These are phyloP conservation scores for Lactuca sativa DNA, from an alignment of 129 eudicot genomes.

Conservation along the genomic window DNA sequence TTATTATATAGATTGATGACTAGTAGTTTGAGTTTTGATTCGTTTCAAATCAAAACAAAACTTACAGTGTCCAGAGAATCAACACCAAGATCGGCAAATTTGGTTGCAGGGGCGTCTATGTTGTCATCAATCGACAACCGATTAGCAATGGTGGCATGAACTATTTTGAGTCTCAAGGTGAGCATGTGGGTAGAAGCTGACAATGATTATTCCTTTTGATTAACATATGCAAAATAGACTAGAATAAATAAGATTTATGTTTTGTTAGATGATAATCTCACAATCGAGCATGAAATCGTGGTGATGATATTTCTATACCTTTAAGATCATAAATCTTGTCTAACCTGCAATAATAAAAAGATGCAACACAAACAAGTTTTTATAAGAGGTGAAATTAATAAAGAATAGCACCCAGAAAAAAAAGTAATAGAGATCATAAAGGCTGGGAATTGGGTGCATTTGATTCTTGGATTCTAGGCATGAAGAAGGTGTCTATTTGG, in stretches of 20 bases:
- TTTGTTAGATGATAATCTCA: not conserved
- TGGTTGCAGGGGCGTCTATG: slow-evolving; percentile 51
- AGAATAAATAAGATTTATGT: not conserved
- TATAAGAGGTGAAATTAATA: not conserved
- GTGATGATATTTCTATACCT: slow-evolving; percentile 20
- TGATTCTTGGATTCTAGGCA: slow-evolving; percentile 11
- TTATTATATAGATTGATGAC: not conserved
- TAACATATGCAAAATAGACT: too few species aligned
- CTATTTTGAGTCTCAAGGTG: slow-evolving; percentile 52
- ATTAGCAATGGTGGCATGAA: slow-evolving; percentile 56
- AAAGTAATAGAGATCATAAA: slow-evolving; percentile 22
- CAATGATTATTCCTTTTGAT: not conserved
- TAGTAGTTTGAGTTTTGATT: not conserved
- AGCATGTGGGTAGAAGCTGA: slow-evolving; percentile 27
- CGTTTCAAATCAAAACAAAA: not conserved
- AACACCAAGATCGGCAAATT: slow-evolving; percentile 62
- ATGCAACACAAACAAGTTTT: not conserved
- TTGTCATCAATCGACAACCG: slow-evolving; percentile 56
- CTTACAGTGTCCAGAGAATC: slow-evolving; percentile 65
- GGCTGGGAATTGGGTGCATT: slow-evolving; percentile 18
- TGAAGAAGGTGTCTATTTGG: not conserved
- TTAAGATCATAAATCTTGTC: slow-evolving; percentile 32
- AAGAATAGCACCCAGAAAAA: not conserved
- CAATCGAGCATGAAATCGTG: slow-evolving; percentile 42
- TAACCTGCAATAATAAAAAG: slow-evolving; percentile 21